A percentile compares a stretch with the other conserved stretches of the same genome.
Evolutionary conservation across 345 rosid genomes (phyloP).

Genomic region (Hibiscus trionum): DNA sequence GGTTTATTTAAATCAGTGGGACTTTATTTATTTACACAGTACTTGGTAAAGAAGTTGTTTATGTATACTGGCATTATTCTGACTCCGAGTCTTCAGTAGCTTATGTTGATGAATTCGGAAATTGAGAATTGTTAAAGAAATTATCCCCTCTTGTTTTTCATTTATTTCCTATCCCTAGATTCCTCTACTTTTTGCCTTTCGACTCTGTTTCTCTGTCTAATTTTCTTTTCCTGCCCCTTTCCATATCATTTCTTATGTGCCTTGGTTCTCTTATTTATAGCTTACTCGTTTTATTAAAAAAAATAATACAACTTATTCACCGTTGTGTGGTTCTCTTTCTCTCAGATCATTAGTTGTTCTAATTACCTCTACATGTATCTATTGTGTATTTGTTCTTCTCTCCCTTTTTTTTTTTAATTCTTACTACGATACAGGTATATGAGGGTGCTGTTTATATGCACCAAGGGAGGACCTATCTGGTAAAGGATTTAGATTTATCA

Average conservation of each 20-base stretch:
- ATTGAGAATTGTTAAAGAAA: background rate
- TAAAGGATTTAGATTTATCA: conserved; percentile 49
- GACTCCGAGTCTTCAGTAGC: background rate
- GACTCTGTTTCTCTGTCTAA: background rate
- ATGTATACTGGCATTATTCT: background rate
- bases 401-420: conserved; percentile 4
- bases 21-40: background rate
- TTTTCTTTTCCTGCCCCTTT: background rate
- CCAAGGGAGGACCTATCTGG: conserved; percentile 83
- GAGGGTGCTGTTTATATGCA: conserved; percentile 88
- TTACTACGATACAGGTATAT: conserved; percentile 39
- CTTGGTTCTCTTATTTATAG: background rate
- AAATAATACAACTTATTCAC: background rate
- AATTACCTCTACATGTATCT: background rate
- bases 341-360: background rate
- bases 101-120: background rate
- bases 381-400: background rate
- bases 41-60: background rate
- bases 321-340: background rate
- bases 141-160: background rate
- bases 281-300: background rate
- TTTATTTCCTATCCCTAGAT: background rate
- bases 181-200: background rate
- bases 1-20: background rate
- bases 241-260: background rate